phyloP scores from a whole-genome alignment of 345 rosid genomes.

The Arabidopsis suecica region DNA sequence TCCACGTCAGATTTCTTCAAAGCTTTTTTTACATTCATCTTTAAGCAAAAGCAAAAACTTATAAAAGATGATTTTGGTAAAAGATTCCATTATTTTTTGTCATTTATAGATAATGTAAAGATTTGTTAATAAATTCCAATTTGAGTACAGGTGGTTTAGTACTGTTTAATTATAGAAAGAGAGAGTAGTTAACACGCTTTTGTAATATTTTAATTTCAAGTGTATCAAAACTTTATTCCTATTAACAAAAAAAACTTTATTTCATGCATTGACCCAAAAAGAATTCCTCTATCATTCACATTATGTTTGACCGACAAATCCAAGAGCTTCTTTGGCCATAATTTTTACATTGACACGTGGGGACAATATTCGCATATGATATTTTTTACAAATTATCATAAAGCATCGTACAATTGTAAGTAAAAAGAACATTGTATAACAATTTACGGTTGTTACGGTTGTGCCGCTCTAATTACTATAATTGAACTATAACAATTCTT shows the following conservation, averaged over 20 bases:
- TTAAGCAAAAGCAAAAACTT: conserved; percentile 39
- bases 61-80: conserved; percentile 2
- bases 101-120: background rate
- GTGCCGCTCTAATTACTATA: background rate
- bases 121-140: conserved; percentile 3
- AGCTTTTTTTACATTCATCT: conserved; percentile 15
- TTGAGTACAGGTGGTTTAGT: background rate
- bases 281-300: conserved; percentile 14
- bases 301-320: conserved; percentile 33
- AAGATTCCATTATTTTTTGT: conserved; percentile 22
- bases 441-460: background rate
- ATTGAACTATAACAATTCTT: background rate
- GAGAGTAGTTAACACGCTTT: conserved; percentile 20
- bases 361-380: background rate
- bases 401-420: background rate
- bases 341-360: conserved; percentile 28
- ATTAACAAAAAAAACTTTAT: conserved; percentile 7
- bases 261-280: conserved; percentile 39
- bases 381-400: background rate
- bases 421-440: no score
- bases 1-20: conserved; percentile 33
- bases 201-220: conserved; percentile 34
- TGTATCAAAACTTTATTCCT: conserved; percentile 24
- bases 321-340: no score
- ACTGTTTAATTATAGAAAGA: conserved; percentile 9